Evolutionary conservation across 2,329 filamentous ascomycete species (phyloP).

Genomic region (Dothidotthia symphoricarpi): DNA sequence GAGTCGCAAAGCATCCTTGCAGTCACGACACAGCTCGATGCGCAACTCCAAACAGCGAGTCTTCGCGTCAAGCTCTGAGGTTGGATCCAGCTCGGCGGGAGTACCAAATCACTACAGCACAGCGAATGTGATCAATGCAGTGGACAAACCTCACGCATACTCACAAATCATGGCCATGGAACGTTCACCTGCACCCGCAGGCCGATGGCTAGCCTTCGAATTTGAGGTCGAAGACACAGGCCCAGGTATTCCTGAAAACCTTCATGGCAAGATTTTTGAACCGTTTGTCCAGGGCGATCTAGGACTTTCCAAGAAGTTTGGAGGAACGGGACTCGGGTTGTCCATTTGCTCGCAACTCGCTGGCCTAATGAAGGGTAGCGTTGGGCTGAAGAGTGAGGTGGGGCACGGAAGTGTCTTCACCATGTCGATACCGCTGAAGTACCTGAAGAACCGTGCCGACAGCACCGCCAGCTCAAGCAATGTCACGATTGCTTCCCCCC

Average conservation of each 20-base stretch:
- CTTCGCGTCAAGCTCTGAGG: slow-evolving; percentile 33
- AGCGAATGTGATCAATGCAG: slow-evolving; percentile 47
- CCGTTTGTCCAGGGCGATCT: slow-evolving; percentile 93
- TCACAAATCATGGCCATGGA: slow-evolving; percentile 39
- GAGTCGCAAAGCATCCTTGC: slow-evolving; percentile 48
- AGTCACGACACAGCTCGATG: slow-evolving; percentile 43
- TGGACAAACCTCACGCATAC: slow-evolving; percentile 41
- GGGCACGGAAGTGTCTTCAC: slow-evolving; percentile 78
- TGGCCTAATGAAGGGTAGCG: slow-evolving; percentile 75
- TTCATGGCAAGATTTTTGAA: slow-evolving; percentile 84
- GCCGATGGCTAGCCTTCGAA: slow-evolving; percentile 72
- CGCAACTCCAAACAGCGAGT: slow-evolving; percentile 36
- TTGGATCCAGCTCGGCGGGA: slow-evolving; percentile 28
- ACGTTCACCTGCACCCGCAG: slow-evolving; percentile 49
- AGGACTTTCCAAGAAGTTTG: slow-evolving; percentile 83
- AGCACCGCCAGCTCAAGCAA: slow-evolving; percentile 46
- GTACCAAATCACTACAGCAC: slow-evolving; percentile 38
- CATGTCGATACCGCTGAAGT: slow-evolving; percentile 77
- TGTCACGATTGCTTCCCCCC: slow-evolving; percentile 27
- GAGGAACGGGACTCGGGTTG: slow-evolving; percentile 81
- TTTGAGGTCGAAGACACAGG: slow-evolving; percentile 89
- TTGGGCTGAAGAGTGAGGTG: slow-evolving; percentile 68
- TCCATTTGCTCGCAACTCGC: slow-evolving; percentile 89
- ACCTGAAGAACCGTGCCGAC: slow-evolving; percentile 65
- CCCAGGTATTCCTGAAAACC: slow-evolving; percentile 74